Percentiles rank a stretch among this genome's conserved stretches.
Conservation (phyloP, 768 basidiomycete genomes). For the Dictyophora rubrovolvata region DNA sequence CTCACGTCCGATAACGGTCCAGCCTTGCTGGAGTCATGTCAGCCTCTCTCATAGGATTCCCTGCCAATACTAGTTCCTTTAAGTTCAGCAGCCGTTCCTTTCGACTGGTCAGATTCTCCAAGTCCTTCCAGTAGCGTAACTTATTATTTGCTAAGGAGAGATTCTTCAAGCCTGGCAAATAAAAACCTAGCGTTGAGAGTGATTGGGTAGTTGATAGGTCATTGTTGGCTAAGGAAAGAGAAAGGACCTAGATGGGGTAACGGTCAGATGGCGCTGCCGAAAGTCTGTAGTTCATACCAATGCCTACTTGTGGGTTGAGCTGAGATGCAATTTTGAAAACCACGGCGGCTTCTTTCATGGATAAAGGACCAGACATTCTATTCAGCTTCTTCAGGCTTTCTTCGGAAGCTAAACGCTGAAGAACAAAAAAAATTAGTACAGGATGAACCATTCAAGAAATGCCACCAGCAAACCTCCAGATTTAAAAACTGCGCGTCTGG, state of each 20-base stretch:
- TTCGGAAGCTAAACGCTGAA: constrained; percentile 70
- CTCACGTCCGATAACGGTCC: constrained; percentile 62
- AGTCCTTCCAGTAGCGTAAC: constrained; percentile 57
- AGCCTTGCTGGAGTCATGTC: constrained; percentile 47
- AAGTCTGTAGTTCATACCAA: background rate
- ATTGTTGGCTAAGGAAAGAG: constrained; percentile 78
- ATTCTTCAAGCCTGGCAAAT: constrained; percentile 70
- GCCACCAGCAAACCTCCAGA: constrained; percentile 54
- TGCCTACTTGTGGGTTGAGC: constrained; percentile 60
- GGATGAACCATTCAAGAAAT: background rate
- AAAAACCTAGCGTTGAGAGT: constrained; percentile 54
- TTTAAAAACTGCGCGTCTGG: constrained; percentile 61
- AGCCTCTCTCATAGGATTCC: constrained; percentile 62
- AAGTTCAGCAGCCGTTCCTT: constrained; percentile 52
- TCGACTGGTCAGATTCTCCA: constrained; percentile 51
- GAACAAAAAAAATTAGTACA: constrained; percentile 9
- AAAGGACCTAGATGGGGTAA: constrained; percentile 46
- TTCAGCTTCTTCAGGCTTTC: constrained; percentile 62
- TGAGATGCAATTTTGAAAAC: constrained; percentile 82
- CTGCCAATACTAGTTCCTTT: constrained; percentile 63
- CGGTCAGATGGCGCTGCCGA: constrained; percentile 10
- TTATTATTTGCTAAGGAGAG: constrained; percentile 74
- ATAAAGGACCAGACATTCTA: constrained; percentile 49
- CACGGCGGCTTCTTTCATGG: constrained; percentile 57
- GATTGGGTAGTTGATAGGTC: constrained; percentile 51